These are phyloP conservation scores for Cystoisospora suis DNA, from an alignment of 169 alveolate species.

Conservation along the genomic window DNA sequence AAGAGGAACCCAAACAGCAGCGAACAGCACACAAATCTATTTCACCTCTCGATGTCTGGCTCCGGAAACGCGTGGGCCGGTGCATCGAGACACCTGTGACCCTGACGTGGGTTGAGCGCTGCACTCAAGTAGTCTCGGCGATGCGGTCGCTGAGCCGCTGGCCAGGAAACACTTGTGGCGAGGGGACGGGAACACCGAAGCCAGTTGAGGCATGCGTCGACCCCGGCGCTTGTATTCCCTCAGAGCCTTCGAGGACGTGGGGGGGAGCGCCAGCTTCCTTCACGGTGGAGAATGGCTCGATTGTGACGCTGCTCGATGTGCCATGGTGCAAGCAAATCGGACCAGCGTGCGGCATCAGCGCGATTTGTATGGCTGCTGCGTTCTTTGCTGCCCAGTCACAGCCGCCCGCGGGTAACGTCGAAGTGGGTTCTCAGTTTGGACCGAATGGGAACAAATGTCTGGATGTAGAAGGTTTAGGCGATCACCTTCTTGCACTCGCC, in stretches of 20 bases:
- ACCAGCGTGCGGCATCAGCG: constrained; percentile 27
- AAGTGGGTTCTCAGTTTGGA: background rate
- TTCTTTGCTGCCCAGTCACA: background rate
- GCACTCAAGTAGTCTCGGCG: background rate
- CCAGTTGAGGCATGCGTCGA: background rate
- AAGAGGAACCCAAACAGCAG: background rate
- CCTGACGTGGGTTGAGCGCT: background rate
- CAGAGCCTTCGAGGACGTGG: background rate
- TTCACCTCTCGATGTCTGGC: background rate
- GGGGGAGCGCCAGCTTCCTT: background rate
- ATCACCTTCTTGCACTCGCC: background rate
- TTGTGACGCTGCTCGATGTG: background rate
- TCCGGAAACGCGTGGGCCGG: constrained; percentile 1
- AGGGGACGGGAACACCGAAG: background rate
- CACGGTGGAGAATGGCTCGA: background rate
- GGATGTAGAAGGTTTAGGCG: background rate
- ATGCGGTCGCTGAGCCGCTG: background rate
- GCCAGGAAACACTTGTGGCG: background rate
- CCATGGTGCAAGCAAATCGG: constrained; percentile 27
- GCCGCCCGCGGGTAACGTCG: background rate
- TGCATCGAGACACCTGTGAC: background rate
- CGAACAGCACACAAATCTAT: background rate
- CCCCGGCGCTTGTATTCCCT: background rate
- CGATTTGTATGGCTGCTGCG: background rate
- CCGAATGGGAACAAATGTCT: background rate